phyloP scores from a whole-genome alignment of 805 yeast genomes.

The Wickerhamiella hasegawae region DNA sequence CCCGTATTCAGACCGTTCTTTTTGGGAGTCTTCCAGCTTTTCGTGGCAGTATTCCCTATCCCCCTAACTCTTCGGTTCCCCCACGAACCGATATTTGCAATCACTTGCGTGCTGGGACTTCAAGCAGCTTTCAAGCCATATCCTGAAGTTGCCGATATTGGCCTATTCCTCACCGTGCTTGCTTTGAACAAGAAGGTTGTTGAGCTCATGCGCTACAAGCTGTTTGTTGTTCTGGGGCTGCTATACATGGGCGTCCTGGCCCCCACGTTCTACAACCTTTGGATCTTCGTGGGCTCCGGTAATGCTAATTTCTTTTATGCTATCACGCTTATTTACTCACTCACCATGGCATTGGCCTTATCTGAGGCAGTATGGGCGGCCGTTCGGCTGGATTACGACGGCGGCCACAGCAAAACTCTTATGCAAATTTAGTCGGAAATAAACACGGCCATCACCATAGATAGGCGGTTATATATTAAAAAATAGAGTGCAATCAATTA shows the following conservation, averaged over 20 bases:
- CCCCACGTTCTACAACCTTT: constrained; percentile 81
- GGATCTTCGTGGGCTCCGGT: constrained; percentile 91
- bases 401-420: constrained; percentile 15
- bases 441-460: too few species aligned
- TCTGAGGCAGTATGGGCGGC: constrained; percentile 76
- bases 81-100: constrained; percentile 42
- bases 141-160: constrained; percentile 71
- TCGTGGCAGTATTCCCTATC: constrained; percentile 43
- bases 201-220: constrained; percentile 28
- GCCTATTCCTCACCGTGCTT: constrained; percentile 33
- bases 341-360: constrained; percentile 49
- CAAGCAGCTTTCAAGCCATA: constrained; percentile 62
- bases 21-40: constrained; percentile 67
- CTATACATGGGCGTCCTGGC: constrained; percentile 43
- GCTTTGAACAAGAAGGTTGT: constrained; percentile 29
- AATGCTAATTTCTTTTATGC: constrained; percentile 95
- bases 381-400: constrained; percentile 49
- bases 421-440: constrained; percentile 13
- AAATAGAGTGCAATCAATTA: too few species aligned
- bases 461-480: too few species aligned
- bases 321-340: constrained; percentile 64
- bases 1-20: constrained; percentile 76
- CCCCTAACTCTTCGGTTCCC: constrained; percentile 62
- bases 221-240: constrained; percentile 37
- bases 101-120: constrained; percentile 32